A percentile compares a stretch with the other conserved stretches of the same genome.
Evolutionary conservation across 345 rosid genomes (phyloP).

Genomic region (Clausena lansium): DNA sequence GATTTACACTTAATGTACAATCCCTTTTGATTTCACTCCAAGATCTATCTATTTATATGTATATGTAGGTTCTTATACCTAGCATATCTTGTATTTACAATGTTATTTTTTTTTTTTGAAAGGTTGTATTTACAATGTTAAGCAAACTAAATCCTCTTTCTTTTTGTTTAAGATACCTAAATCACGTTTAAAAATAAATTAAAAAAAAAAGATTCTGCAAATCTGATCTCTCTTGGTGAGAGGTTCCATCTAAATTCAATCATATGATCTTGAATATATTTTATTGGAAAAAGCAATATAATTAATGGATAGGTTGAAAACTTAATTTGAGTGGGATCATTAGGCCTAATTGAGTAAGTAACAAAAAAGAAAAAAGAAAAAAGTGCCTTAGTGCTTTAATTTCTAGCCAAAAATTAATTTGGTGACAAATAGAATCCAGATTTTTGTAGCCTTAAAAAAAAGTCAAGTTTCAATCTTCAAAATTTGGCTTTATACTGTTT

Average conservation of each 20-base stretch:
- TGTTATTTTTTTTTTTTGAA: no score
- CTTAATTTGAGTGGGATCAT: not conserved
- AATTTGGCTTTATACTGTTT: conserved; percentile 4
- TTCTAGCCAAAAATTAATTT: not conserved
- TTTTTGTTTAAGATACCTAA: no score
- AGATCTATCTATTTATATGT: not conserved
- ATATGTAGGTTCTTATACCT: no score
- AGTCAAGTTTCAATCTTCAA: not conserved
- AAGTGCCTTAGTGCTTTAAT: not conserved
- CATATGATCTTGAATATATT: not conserved
- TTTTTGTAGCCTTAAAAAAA: not conserved
- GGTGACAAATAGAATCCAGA: not conserved
- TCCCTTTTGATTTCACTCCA: not conserved
- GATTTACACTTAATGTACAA: not conserved
- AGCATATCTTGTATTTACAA: not conserved
- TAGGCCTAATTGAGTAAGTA: not conserved
- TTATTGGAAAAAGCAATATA: not conserved
- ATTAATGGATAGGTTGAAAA: not conserved
- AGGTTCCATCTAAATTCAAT: conserved; percentile 1
- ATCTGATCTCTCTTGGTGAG: not conserved
- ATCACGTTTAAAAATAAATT: not conserved
- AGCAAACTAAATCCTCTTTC: not conserved
- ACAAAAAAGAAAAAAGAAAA: not conserved
- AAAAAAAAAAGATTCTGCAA: not conserved
- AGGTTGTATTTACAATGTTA: not conserved